Evolutionary conservation across 345 rosid genomes (phyloP).

Genomic region (Eutrema yunnanense): DNA sequence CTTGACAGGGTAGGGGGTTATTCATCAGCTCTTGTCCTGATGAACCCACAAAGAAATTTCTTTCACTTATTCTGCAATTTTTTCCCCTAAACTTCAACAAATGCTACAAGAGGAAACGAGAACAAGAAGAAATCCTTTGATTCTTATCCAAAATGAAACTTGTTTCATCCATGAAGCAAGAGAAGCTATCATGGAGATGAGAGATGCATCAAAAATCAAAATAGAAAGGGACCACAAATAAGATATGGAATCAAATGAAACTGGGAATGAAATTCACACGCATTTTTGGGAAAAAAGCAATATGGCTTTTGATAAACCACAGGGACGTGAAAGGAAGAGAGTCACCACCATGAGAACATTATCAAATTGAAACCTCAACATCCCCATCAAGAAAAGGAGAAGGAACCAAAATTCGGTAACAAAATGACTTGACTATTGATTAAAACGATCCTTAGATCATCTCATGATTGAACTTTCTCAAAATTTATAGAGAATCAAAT

Average conservation of each 20-base stretch:
- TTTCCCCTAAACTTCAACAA: neutral
- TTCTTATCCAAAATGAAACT: slow-evolving; percentile 20
- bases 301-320: slow-evolving; percentile 23
- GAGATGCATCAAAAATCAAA: slow-evolving; percentile 14
- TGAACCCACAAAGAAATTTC: slow-evolving; percentile 34
- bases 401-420: neutral
- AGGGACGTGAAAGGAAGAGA: slow-evolving; percentile 14
- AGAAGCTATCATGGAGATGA: slow-evolving; percentile 10
- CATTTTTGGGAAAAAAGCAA: neutral
- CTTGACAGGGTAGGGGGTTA: slow-evolving; percentile 32
- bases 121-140: neutral
- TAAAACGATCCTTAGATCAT: slow-evolving; percentile 13
- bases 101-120: neutral
- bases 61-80: neutral
- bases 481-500: neutral
- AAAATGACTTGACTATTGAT: neutral
- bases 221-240: slow-evolving; percentile 16
- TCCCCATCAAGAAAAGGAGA: neutral
- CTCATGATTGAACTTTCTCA: slow-evolving; percentile 1
- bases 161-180: slow-evolving; percentile 7
- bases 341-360: slow-evolving; percentile 15
- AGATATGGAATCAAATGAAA: slow-evolving; percentile 28
- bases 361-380: neutral
- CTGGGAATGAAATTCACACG: neutral
- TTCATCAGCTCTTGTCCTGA: slow-evolving; percentile 43